Conservation (phyloP, 2,329 filamentous ascomycete species). For the Botrytis fabae region DNA sequence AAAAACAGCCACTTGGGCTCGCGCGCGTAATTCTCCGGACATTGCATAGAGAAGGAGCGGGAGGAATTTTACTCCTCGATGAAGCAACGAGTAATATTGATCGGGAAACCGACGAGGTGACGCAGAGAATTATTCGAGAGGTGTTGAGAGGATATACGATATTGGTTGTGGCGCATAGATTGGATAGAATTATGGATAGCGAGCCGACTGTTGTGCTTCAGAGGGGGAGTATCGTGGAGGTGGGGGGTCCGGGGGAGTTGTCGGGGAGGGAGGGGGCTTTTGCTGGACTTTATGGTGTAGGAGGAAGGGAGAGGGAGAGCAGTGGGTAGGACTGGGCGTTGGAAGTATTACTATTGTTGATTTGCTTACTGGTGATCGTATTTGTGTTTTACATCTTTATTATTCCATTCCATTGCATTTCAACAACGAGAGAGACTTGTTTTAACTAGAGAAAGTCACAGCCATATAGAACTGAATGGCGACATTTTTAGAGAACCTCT, state of each 20-base stretch:
- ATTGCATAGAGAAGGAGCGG: not conserved
- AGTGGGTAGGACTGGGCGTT: not conserved
- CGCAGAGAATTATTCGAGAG: slow-evolving; percentile 55
- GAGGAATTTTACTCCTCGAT: not conserved
- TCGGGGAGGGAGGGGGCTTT: not conserved
- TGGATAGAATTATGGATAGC: slow-evolving; percentile 50
- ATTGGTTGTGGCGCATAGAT: slow-evolving; percentile 42
- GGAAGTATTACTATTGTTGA: not conserved
- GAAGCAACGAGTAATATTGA: not conserved
- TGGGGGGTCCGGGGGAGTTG: slow-evolving; percentile 1
- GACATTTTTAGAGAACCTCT: too few species aligned
- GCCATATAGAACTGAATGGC: not conserved
- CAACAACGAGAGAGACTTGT: rapidly evolving
- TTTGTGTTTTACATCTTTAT: not conserved
- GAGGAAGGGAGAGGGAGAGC: not conserved
- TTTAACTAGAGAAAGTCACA: not conserved
- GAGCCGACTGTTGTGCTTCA: slow-evolving; percentile 53
- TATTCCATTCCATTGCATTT: not conserved
- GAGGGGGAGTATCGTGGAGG: slow-evolving; percentile 35
- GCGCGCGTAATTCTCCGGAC: not conserved
- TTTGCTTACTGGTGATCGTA: not conserved
- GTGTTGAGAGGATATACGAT: slow-evolving; percentile 57
- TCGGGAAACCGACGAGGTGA: slow-evolving; percentile 52
- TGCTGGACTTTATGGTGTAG: not conserved
- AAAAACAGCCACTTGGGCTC: not conserved